Base-by-base conservation (phyloP, 2,329 filamentous ascomycete species). In the Emericellopsis cladophorae region DNA sequence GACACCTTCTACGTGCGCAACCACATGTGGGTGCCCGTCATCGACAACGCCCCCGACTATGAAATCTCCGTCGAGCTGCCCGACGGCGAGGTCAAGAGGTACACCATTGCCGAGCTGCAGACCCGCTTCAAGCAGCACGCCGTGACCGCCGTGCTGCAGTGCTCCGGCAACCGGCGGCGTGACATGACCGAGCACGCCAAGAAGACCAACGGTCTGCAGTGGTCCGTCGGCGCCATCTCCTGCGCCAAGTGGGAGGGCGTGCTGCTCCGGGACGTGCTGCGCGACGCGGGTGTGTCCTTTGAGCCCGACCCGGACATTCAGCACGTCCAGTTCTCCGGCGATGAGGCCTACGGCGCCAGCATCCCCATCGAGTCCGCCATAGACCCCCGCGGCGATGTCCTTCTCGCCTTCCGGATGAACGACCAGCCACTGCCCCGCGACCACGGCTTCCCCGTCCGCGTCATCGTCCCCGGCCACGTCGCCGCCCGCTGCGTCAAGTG, bases 121-220 rank as follows among this genome's bases (percentile, higher is more conserved):
- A 52, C 56, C 1, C 66, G 64, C 21, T 79, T 79, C 50, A 60
- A 57, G 2, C 54, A 60, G 11, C 66, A 68, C 44, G 67, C 60
- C 32, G 62, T 79, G 18, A 74, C 73, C 0, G 72, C 71, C 3
- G 70, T 65, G 2, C 53, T 79, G 31, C 75, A 79, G 50, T 79
- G 75, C 51, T 75, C 74, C 4, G 75, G 75, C 3, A 79, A 79
- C 49, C 64, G 75, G 11, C 65, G 75, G 4, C 66, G 61, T 37
- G 69, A 76, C 54, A 79, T 79, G 75, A 74, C 66, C 14, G 49
- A 57, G 9, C 24, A 39, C 24, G 37, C 37, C n/a, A 39, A 39
- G 26, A 39, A 39, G 37, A 39, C 37, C 7, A 31, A 39, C 26
- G 68, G 67, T 4, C 52, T 71, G 12, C 62, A 66, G 45, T 71